Conservation (phyloP, 441 rosid genomes). For the Populus hybrid region DNA sequence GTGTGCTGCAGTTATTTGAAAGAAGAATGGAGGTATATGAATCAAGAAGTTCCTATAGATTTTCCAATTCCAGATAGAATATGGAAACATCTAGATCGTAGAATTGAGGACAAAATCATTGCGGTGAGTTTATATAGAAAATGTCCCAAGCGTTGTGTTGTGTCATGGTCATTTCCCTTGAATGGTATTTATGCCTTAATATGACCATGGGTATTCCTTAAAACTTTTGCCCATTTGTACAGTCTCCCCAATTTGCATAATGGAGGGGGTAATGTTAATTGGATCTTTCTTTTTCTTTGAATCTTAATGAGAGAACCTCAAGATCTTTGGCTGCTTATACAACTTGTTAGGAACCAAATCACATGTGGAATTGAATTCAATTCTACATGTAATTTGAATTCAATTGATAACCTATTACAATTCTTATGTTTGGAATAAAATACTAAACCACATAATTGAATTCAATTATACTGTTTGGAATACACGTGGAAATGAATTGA, state of each 20-base stretch:
- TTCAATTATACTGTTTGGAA: too few relatives aligned
- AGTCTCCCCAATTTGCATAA: neutral
- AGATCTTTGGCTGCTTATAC: neutral
- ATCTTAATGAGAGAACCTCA: neutral
- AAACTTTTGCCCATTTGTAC: neutral
- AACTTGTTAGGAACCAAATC: too few relatives aligned
- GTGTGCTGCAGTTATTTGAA: conserved; percentile 52
- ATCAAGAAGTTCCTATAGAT: conserved; percentile 48
- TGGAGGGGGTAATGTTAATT: neutral
- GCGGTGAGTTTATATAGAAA: conserved; percentile 30
- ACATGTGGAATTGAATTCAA: too few relatives aligned
- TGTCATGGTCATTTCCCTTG: neutral
- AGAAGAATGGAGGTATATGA: conserved; percentile 79
- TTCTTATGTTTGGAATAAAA: too few relatives aligned
- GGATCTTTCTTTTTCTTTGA: neutral
- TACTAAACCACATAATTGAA: too few relatives aligned
- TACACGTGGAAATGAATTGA: too few relatives aligned
- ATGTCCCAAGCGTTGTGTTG: conserved; percentile 1
- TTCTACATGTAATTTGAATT: too few relatives aligned
- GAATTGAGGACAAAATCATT: conserved; percentile 45
- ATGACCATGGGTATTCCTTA: neutral
- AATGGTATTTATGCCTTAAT: neutral
- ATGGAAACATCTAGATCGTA: conserved; percentile 60
- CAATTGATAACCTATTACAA: too few relatives aligned
- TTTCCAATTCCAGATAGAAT: conserved; percentile 53